A percentile compares a stretch with the other conserved stretches of the same genome.
phyloP scores from a whole-genome alignment of 768 basidiomycete genomes.

The Boletus sp. region DNA sequence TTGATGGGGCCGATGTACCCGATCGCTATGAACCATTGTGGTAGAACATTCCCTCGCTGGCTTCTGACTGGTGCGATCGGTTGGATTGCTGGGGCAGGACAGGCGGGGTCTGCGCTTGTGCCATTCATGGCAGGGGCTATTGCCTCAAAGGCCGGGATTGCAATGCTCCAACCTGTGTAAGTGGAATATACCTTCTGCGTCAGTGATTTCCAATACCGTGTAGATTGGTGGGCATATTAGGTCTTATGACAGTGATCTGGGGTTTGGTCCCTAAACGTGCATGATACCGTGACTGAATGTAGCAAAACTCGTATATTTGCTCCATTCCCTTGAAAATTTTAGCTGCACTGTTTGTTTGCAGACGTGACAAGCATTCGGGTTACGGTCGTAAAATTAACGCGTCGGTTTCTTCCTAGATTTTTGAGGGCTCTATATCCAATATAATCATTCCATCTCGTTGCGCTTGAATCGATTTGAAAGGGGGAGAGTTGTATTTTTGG shows the following conservation, averaged over 20 bases:
- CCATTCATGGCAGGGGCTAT: constrained; percentile 51
- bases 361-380: background rate
- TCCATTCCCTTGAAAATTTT: too few relatives aligned
- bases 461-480: background rate
- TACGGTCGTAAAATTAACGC: background rate
- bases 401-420: background rate
- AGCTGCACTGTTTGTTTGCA: background rate
- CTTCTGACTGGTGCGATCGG: constrained; percentile 40
- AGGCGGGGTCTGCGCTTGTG: constrained; percentile 47
- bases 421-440: background rate
- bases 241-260: constrained; percentile 39
- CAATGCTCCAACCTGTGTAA: constrained; percentile 47
- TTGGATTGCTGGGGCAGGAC: constrained; percentile 52
- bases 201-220: background rate
- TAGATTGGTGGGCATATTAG: constrained; percentile 37
- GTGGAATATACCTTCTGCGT: constrained; percentile 14
- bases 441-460: background rate
- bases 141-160: constrained; percentile 40
- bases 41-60: constrained; percentile 33
- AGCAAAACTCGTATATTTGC: background rate
- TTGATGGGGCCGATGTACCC: constrained; percentile 77
- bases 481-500: background rate
- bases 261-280: constrained; percentile 32
- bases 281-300: constrained; percentile 3
- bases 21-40: constrained; percentile 39